Percentiles rank a stretch among this genome's conserved stretches.
These are phyloP conservation scores for Cucurbitaria berberidis DNA, from an alignment of 2,329 filamentous ascomycete species.

Conservation along the genomic window DNA sequence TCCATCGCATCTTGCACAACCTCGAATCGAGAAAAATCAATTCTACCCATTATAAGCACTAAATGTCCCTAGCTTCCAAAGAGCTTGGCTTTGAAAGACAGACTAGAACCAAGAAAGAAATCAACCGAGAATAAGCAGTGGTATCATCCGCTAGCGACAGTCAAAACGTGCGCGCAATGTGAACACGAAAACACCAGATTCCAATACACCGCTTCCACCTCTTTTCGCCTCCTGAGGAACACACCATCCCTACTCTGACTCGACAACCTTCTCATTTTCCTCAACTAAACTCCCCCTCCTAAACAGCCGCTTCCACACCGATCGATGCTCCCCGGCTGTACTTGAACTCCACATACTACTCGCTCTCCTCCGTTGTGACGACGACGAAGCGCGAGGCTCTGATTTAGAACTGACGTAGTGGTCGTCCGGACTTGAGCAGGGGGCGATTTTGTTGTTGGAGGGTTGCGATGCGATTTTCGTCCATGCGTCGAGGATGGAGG, in stretches of 20 bases:
- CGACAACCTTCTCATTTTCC: background rate
- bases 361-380: background rate
- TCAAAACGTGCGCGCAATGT: too few relatives aligned
- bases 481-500: constrained; percentile 15
- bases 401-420: constrained; percentile 11
- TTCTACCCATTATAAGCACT: too few relatives aligned
- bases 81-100: too few relatives aligned
- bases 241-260: background rate
- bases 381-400: background rate
- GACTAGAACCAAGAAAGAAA: too few relatives aligned
- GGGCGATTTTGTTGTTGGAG: background rate
- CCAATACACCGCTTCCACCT: background rate
- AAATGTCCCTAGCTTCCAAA: too few relatives aligned
- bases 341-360: constrained; percentile 5
- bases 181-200: too few relatives aligned
- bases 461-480: constrained; percentile 4
- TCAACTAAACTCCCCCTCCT: background rate
- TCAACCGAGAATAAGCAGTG: too few relatives aligned
- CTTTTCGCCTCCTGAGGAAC: background rate
- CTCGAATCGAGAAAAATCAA: too few relatives aligned
- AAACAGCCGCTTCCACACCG: background rate
- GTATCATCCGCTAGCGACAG: background rate
- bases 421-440: constrained; percentile 9
- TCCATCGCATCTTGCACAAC: too few relatives aligned
- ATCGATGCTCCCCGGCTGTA: background rate